Evolutionary conservation across 2,329 filamentous ascomycete genomes (phyloP), one percentile per base, ranked within the genome.

Genomic region (Pleurostoma richardsiae): DNA sequence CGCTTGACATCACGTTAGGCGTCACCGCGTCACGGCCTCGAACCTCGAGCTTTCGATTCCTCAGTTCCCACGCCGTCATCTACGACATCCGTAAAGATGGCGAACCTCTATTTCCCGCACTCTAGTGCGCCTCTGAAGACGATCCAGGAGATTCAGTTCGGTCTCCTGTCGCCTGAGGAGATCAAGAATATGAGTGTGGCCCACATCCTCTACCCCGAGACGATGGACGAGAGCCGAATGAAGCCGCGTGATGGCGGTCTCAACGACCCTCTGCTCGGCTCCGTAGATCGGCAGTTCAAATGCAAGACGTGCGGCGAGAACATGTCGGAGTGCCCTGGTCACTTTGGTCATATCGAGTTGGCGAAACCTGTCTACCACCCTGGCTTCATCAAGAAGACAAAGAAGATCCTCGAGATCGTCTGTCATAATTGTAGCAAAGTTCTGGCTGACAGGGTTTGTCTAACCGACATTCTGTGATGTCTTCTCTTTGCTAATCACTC

Each of bases 341-440:
- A 99, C 67, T 99, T 99, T 66, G 94, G 94, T 54, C 95, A 99
- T 70, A 99, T 99, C 60, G 95, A 99, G 72, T 80, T 99, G 57
- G 91, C 94, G 39, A 91, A 90, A 64, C 94, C 95, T 47, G 94
- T 99, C 59, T 99, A 88, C 69, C 94, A 99, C 59, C 73, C 77
- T 75, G 94, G 94, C 61, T 99, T 96, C 71, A 87, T 99, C 73
- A 95, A 89, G 69, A 97, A 97, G 76, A 91, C 96, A 72, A 99
- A 99, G 79, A 99, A 97, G 78, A 83, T 99, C 60, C 77, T 99
- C 68, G 95, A 99, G 79, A 94, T 91, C 59, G 91, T 99, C 69
- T 99, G 95, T 80, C 91, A 96, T 74, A 96, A 95, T 70, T 99
- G 95, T 79, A 92, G 91, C 73, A 95, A 94, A 77, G 89, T 97